A percentile compares a stretch with the other conserved stretches of the same genome.
These are phyloP conservation scores for Blastomyces percursus DNA, from an alignment of 2,329 filamentous ascomycete species.

Conservation along the genomic window DNA sequence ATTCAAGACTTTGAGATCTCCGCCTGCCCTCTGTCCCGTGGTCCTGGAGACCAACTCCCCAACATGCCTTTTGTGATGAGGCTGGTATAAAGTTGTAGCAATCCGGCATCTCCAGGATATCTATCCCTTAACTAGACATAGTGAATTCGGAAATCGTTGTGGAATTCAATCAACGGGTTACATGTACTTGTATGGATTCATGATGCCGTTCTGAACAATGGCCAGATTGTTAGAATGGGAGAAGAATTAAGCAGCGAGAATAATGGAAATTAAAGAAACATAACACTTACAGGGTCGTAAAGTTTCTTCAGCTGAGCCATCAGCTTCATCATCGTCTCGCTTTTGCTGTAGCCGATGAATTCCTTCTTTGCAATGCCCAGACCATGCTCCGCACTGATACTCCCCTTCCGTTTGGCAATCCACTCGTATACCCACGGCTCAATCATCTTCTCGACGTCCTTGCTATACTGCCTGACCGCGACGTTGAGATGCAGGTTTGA, in stretches of 20 bases:
- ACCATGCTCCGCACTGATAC: constrained; percentile 94
- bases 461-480: constrained; percentile 69
- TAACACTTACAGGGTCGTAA: constrained; percentile 73
- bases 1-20: background rate
- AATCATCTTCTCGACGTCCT: constrained; percentile 71
- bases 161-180: constrained; percentile 18
- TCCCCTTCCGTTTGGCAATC: constrained; percentile 77
- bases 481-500: constrained; percentile 92
- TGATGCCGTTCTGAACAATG: constrained; percentile 69
- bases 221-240: constrained; percentile 14
- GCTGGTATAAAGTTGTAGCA: background rate
- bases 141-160: background rate
- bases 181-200: constrained; percentile 99
- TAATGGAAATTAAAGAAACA: constrained; percentile 4
- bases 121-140: background rate
- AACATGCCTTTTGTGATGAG: background rate
- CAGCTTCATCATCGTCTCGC: constrained; percentile 70
- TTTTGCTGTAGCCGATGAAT: constrained; percentile 86
- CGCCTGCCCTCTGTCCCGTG: background rate
- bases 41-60: background rate
- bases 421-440: constrained; percentile 98
- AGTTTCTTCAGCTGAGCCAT: constrained; percentile 94
- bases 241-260: background rate
- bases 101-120: background rate
- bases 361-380: constrained; percentile 91